These are phyloP conservation scores for Globisporangium sylvaticum DNA, from an alignment of 352 stramenopile genomes.

Conservation along the genomic window DNA sequence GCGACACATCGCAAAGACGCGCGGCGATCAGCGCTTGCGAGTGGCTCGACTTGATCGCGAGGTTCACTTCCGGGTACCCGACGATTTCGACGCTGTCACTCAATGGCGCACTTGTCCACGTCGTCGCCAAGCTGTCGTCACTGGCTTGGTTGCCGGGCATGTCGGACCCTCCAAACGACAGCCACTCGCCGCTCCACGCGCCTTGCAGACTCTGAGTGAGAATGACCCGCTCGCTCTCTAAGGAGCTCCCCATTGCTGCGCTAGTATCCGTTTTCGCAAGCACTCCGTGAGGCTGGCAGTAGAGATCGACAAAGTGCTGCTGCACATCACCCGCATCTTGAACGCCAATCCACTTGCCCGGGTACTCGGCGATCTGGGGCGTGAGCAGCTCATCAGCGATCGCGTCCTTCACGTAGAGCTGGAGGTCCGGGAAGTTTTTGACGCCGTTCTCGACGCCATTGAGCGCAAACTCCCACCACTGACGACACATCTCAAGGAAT, in stretches of 20 bases:
- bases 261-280: neutral
- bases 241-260: neutral
- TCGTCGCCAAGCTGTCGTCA: slow-evolving; percentile 33
- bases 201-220: slow-evolving; percentile 33
- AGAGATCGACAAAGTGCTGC: slow-evolving; percentile 32
- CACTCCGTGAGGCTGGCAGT: slow-evolving; percentile 16
- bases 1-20: slow-evolving; percentile 40
- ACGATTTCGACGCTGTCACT: slow-evolving; percentile 29
- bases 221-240: slow-evolving; percentile 17
- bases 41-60: slow-evolving; percentile 33
- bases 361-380: slow-evolving; percentile 35
- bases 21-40: slow-evolving; percentile 35
- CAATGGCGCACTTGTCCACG: slow-evolving; percentile 25
- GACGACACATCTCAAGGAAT: slow-evolving; percentile 43
- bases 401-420: slow-evolving; percentile 44
- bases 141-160: slow-evolving; percentile 40
- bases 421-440: slow-evolving; percentile 31
- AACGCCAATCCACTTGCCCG: slow-evolving; percentile 38
- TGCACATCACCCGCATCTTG: slow-evolving; percentile 25
- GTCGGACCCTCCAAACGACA: slow-evolving; percentile 45
- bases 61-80: slow-evolving; percentile 33
- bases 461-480: slow-evolving; percentile 44
- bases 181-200: slow-evolving; percentile 47
- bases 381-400: slow-evolving; percentile 24
- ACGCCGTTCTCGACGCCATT: slow-evolving; percentile 25